Conservation (phyloP, 1,284 basidiomycete species). For the Phylloporus gajari region DNA sequence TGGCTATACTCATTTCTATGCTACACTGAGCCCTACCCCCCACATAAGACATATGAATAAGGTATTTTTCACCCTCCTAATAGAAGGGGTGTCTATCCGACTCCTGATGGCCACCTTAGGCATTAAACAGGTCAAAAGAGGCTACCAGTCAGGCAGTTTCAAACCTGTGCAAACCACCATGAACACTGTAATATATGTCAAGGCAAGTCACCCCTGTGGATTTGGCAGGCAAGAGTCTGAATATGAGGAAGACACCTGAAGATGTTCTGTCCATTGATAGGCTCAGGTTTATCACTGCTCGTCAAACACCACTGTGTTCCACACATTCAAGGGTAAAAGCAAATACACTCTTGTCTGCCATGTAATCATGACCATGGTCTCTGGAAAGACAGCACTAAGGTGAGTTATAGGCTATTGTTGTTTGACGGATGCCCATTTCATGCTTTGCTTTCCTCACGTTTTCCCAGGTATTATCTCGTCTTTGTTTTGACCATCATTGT, state of each 20-base stretch:
- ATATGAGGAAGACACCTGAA: slow-evolving; percentile 66
- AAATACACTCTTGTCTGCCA: slow-evolving; percentile 67
- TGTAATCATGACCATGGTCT: slow-evolving; percentile 73
- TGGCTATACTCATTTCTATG: slow-evolving; percentile 68
- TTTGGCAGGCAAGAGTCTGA: slow-evolving; percentile 60
- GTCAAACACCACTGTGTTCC: slow-evolving; percentile 36
- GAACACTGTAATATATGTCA: slow-evolving; percentile 32
- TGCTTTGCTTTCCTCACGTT: neutral
- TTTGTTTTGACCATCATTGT: slow-evolving; percentile 28
- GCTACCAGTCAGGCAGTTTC: slow-evolving; percentile 74
- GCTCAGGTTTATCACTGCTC: slow-evolving; percentile 58
- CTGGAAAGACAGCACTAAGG: slow-evolving; percentile 61
- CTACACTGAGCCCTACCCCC: slow-evolving; percentile 71
- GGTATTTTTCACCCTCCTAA: slow-evolving; percentile 63
- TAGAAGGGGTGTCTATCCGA: slow-evolving; percentile 73
- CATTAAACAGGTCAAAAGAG: slow-evolving; percentile 77
- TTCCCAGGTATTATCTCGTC: neutral
- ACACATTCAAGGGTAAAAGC: slow-evolving; percentile 55
- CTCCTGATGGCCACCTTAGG: slow-evolving; percentile 81
- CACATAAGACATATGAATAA: slow-evolving; percentile 51
- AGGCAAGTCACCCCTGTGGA: slow-evolving; percentile 49
- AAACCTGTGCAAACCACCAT: slow-evolving; percentile 46
- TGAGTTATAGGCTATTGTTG: slow-evolving; percentile 51
- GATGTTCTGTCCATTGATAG: slow-evolving; percentile 62
- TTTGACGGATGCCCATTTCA: slow-evolving; percentile 23